Base-by-base conservation (phyloP, 2,329 filamentous ascomycete species). In the Acrodontium crateriforme region DNA sequence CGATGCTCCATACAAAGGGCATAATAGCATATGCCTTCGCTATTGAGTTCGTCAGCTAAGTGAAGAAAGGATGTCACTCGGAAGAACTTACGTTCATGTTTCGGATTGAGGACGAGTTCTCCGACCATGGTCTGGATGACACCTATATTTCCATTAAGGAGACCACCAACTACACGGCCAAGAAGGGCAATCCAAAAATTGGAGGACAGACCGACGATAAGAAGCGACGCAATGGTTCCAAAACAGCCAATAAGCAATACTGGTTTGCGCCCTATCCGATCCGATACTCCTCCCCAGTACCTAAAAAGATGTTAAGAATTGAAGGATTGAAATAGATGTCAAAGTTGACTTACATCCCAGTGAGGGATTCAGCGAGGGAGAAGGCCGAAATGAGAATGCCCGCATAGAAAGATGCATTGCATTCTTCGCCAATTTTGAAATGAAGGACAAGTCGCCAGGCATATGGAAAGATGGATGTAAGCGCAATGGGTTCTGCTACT, bases 401-500 rank as follows among this genome's bases (percentile, higher is more conserved):
- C 16, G 85, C 79, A 56, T 91, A 92, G 58, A 81, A 87, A 19
- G 75, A 91, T 35, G 81, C 80, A 71, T 85, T 71, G 56, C 70
- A 62, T 41, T 74, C 70, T 43, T 71, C 67, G 37, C 77, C 79
- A 42, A 85, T 66, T 21, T 80, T 49, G 54, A 83, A 83, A 42
- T 73, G 66, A 55, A 80, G 80, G 41, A 87, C 75, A 42, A 87
- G 73, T 35, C 78, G 69, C 78, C 79, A 91, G 35, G 81, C 81
- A 55, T 93, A 94, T 12, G 85, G 85, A 46, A 87, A 91, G 55
- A 93, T 89, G 48, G 81, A 89, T 2, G 84, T 93, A 39, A 94
- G 69, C 27, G 85, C 84, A 44, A 94, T 87, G 13, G 85, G 85
- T 56, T 94, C 85, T 29, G 84, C 81, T 41, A 94, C 72, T 38